Evolutionary conservation across 2,329 filamentous ascomycete species (phyloP), one percentile per base, ranked within the genome.

Genomic region (Diplodia scrobiculata): DNA sequence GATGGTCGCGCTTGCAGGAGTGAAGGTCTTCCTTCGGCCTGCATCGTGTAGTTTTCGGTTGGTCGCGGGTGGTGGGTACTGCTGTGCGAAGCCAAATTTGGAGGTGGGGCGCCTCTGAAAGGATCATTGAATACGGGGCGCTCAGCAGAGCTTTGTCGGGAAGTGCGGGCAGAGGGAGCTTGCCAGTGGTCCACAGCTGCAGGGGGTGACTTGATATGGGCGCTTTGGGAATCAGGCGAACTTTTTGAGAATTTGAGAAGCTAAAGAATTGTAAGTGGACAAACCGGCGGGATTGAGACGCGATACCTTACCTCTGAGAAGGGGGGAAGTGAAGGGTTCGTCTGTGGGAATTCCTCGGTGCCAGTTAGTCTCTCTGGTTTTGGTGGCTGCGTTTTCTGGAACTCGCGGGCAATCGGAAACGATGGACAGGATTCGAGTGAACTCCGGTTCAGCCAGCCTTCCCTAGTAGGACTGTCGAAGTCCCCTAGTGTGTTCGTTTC

Each of bases 21-120:
- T 14, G 19, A 13, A 9, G 41, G 52, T 25, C 41, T 58, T 27
- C n/a, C 38, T 11, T 36, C 38, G 21, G 7, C n/a, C 9, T 29
- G 51, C 7, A 41, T 38, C n/a, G 63, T 58, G 17, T 58, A 65
- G 11, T 38, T 50, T 21, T 55, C 63, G 1, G 19, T 13, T 5
- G 47, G 29, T 25, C 13, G 21, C 38, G 13, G 29, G 50, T 4
- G 19, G 17, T 27, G 75, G 74, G 19, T 14, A 6, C 34, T 29
- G 17, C 1, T 11, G n/a, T 14, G 52, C n/a, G 68, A 47, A 47
- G 67, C 67, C 10, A 60, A 25, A 27, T 53, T 32, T 17, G 54
- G 51, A 21, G 66, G 68, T 11, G n/a, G 59, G 29, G 6, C 27
- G 5, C 14, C 38, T 48, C 34, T 11, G 69, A 68, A 47, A 63